phyloP scores from a whole-genome alignment of 108 stramenopile species.

The Fistulifera pelliculosa region DNA sequence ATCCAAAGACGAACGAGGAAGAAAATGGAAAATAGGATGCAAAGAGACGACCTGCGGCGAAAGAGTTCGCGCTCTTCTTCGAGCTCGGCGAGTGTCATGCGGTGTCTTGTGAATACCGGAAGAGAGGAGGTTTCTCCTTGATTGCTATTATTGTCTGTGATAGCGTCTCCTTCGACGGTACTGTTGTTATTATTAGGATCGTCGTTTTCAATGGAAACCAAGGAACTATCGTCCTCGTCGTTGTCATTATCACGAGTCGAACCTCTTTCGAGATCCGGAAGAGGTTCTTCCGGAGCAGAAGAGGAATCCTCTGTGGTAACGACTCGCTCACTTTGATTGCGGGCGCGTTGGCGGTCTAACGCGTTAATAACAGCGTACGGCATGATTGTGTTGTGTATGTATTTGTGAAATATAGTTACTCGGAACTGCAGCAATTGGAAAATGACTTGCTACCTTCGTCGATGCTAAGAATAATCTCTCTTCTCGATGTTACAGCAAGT shows the following conservation, averaged over 20 bases:
- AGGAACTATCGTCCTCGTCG: background rate
- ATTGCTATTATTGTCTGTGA: background rate
- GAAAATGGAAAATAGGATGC: constrained; percentile 53
- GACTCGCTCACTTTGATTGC: constrained; percentile 8
- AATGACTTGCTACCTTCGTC: too few relatives aligned
- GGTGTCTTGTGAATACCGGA: too few relatives aligned
- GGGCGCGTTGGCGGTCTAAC: constrained; percentile 8
- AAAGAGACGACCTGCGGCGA: constrained; percentile 55
- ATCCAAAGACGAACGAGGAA: constrained; percentile 77
- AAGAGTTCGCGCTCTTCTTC: constrained; percentile 59
- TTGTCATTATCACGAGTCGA: background rate
- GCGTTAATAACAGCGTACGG: too few relatives aligned
- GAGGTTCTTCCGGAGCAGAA: background rate
- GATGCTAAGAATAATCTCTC: too few relatives aligned
- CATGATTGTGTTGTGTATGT: too few relatives aligned
- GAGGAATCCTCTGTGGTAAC: background rate
- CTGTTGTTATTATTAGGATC: constrained; percentile 1
- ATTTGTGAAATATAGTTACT: too few relatives aligned
- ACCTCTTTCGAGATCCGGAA: background rate
- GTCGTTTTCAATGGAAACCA: background rate
- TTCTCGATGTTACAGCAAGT: too few relatives aligned
- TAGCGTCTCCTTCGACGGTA: constrained; percentile 1
- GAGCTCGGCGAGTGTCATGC: constrained; percentile 32
- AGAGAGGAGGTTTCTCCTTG: background rate
- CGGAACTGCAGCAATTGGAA: too few relatives aligned